These are phyloP conservation scores for Metschnikowia arizonensis DNA, from an alignment of 805 yeast genomes.

Conservation along the genomic window DNA sequence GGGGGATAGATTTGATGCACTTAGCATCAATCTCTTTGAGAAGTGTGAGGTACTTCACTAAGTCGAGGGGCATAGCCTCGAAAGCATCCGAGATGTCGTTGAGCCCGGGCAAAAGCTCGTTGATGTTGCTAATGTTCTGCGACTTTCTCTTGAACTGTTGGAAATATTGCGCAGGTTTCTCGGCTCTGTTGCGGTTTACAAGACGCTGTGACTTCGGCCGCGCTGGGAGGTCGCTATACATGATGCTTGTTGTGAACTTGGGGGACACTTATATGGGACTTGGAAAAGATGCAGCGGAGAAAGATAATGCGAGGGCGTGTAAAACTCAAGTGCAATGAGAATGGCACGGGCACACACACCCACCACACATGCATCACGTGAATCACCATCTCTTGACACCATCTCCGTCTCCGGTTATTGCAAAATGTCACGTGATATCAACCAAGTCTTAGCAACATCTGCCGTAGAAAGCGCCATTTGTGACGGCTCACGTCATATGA, in stretches of 20 bases:
- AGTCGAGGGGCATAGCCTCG: slow-evolving; percentile 82
- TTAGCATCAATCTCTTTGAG: slow-evolving; percentile 94
- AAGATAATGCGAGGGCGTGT: slow-evolving; percentile 4
- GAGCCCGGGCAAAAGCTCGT: slow-evolving; percentile 64
- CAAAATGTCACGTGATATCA: slow-evolving; percentile 19
- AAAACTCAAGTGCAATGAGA: background rate
- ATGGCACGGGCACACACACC: too few relatives aligned
- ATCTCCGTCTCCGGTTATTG: slow-evolving; percentile 11
- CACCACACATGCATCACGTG: slow-evolving; percentile 3
- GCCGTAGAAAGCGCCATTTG: background rate
- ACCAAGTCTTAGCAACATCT: background rate
- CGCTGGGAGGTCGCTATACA: slow-evolving; percentile 25
- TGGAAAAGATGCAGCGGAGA: background rate
- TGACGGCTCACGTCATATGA: background rate
- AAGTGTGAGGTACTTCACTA: slow-evolving; percentile 79
- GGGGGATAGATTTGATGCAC: slow-evolving; percentile 71
- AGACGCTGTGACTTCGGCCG: slow-evolving; percentile 35
- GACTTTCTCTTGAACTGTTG: slow-evolving; percentile 35
- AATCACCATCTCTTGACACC: background rate
- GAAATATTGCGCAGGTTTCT: slow-evolving; percentile 25
- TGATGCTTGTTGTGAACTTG: slow-evolving; percentile 1
- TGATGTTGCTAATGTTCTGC: slow-evolving; percentile 29
- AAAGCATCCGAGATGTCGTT: slow-evolving; percentile 89
- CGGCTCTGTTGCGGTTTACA: slow-evolving; percentile 21
- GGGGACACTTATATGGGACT: too few relatives aligned